Conservation (phyloP, 805 yeast species). For the Pichia paraexigua region DNA sequence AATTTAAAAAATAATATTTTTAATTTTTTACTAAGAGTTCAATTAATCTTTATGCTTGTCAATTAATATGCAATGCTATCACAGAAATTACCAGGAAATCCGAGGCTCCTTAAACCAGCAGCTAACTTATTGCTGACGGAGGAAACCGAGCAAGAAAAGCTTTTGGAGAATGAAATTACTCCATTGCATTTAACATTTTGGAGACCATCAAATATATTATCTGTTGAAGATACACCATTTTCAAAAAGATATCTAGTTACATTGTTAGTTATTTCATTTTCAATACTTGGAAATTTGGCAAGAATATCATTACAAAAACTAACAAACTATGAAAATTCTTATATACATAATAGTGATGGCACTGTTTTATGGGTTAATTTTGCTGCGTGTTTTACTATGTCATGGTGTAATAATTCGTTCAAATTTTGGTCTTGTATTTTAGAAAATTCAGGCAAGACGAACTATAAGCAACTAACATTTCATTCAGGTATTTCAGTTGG, state of each 20-base stretch:
- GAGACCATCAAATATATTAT: slow-evolving; percentile 12
- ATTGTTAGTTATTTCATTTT: slow-evolving; percentile 7
- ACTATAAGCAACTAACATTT: slow-evolving; percentile 38
- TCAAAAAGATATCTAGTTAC: slow-evolving; percentile 9
- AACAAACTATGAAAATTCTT: slow-evolving; percentile 12
- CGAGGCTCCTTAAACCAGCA: background rate
- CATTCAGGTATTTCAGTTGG: slow-evolving; percentile 67
- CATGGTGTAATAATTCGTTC: slow-evolving; percentile 24
- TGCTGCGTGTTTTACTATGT: slow-evolving; percentile 66
- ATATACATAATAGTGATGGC: slow-evolving; percentile 13
- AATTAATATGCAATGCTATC: too few relatives aligned
- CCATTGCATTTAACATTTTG: slow-evolving; percentile 13
- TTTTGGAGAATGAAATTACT: slow-evolving; percentile 6
- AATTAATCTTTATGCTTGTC: too few relatives aligned
- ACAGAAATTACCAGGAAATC: too few relatives aligned
- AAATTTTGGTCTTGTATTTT: slow-evolving; percentile 12
- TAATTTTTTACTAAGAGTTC: too few relatives aligned
- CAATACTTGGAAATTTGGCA: slow-evolving; percentile 14
- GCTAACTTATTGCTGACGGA: background rate
- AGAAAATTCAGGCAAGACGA: slow-evolving; percentile 7
- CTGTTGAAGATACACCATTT: slow-evolving; percentile 15
- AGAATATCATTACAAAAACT: slow-evolving; percentile 12
- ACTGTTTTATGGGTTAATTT: slow-evolving; percentile 70
- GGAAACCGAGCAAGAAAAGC: slow-evolving; percentile 11
- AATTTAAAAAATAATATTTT: too few relatives aligned